These are phyloP conservation scores for Linnemannia exigua DNA, from an alignment of 192 early-diverging fungal genomes.

Conservation along the genomic window DNA sequence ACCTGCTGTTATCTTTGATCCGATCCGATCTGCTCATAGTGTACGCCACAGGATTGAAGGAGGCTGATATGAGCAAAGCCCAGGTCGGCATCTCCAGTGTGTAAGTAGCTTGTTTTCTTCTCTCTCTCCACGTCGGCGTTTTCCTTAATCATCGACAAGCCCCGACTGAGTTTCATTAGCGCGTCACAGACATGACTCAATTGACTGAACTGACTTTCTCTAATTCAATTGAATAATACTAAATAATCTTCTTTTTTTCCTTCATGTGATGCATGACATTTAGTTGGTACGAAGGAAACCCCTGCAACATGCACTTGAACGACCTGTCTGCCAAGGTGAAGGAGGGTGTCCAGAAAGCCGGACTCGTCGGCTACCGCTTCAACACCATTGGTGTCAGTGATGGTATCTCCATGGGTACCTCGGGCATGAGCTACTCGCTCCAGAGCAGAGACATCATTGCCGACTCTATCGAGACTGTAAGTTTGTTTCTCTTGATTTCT, in stretches of 20 bases:
- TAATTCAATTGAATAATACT: constrained; percentile 7
- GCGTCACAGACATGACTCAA: constrained; percentile 40
- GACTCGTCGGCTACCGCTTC: constrained; percentile 96
- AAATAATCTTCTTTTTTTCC: constrained; percentile 8
- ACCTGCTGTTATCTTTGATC: neutral
- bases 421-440: constrained; percentile 97
- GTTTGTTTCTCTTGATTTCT: constrained; percentile 8
- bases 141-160: neutral
- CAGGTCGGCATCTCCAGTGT: constrained; percentile 98
- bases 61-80: constrained; percentile 85
- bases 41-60: constrained; percentile 93
- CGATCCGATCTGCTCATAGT: constrained; percentile 61
- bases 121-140: neutral
- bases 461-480: constrained; percentile 97
- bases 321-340: constrained; percentile 93
- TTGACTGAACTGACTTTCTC: neutral
- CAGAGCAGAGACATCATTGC: constrained; percentile 99
- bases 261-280: neutral
- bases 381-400: constrained; percentile 99
- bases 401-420: constrained; percentile 97
- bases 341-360: constrained; percentile 90
- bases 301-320: constrained; percentile 99
- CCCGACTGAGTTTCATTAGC: constrained; percentile 5
- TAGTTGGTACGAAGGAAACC: constrained; percentile 99
- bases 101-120: constrained; percentile 61